These are phyloP conservation scores for Yamadazyma kitorensis DNA, from an alignment of 805 yeast species.

Conservation along the genomic window DNA sequence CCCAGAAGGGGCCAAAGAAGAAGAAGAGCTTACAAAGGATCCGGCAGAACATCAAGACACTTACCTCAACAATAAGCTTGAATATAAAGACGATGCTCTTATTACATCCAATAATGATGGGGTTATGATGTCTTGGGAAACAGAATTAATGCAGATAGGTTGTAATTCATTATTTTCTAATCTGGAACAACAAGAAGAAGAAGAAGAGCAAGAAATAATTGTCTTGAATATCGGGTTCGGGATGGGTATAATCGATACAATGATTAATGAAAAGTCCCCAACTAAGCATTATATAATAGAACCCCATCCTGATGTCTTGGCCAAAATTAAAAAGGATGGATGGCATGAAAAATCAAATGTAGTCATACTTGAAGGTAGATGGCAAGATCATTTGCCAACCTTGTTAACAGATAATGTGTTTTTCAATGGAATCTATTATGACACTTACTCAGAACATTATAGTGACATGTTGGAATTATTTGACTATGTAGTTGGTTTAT, in stretches of 20 bases:
- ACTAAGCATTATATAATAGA: slow-evolving; percentile 83
- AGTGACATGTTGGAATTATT: slow-evolving; percentile 82
- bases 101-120: slow-evolving; percentile 81
- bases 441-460: slow-evolving; percentile 91
- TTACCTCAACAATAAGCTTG: slow-evolving; percentile 63
- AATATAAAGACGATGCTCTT: slow-evolving; percentile 65
- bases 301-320: slow-evolving; percentile 90
- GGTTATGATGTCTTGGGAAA: slow-evolving; percentile 98
- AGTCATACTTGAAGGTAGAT: slow-evolving; percentile 77
- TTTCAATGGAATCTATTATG: slow-evolving; percentile 90
- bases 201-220: slow-evolving; percentile 38
- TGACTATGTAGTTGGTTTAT: slow-evolving; percentile 75
- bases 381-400: slow-evolving; percentile 80
- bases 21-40: slow-evolving; percentile 19
- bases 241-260: slow-evolving; percentile 89
- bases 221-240: slow-evolving; percentile 92
- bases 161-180: slow-evolving; percentile 67
- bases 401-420: slow-evolving; percentile 60
- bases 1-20: slow-evolving; percentile 7
- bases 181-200: slow-evolving; percentile 17
- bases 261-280: slow-evolving; percentile 61
- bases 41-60: slow-evolving; percentile 66
- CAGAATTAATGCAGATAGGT: slow-evolving; percentile 74
- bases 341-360: slow-evolving; percentile 80
- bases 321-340: slow-evolving; percentile 65